Evolutionary conservation across 192 early-diverging fungal genomes (phyloP).

Genomic region (Entomortierella parvispora): DNA sequence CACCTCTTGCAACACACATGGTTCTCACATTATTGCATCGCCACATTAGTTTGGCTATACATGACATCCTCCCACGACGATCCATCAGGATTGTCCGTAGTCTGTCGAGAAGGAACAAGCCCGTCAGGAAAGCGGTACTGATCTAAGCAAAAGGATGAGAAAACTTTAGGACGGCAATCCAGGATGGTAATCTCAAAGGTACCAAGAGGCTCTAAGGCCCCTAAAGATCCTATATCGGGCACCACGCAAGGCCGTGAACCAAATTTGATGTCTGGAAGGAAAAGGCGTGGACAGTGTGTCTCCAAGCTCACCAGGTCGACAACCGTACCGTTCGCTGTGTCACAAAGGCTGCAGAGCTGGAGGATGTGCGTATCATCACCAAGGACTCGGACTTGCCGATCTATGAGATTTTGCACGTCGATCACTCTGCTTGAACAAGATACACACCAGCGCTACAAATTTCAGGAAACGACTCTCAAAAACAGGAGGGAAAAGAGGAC

Average conservation of each 20-base stretch:
- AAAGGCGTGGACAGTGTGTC: not conserved
- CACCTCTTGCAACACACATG: no score
- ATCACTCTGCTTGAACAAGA: not conserved
- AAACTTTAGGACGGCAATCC: no score
- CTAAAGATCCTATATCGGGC: slow-evolving; percentile 1
- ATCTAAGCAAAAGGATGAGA: no score
- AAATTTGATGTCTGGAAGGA: not conserved
- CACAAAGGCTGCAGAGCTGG: not conserved
- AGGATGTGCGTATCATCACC: slow-evolving; percentile 5
- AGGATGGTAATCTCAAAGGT: not conserved
- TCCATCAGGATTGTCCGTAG: no score
- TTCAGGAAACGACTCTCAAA: no score
- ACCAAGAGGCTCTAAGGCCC: not conserved
- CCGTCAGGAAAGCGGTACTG: no score
- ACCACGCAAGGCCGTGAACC: not conserved
- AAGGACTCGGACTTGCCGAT: slow-evolving; percentile 6
- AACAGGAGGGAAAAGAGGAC: not conserved
- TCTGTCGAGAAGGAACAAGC: no score
- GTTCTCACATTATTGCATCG: no score
- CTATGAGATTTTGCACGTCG: not conserved
- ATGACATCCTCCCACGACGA: no score
- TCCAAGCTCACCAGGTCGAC: not conserved
- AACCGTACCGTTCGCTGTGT: not conserved
- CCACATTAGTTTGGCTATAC: no score
- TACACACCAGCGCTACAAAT: not conserved